phyloP scores from a whole-genome alignment of 495 filamentous ascomycete species.

The Xylaria nigripes region DNA sequence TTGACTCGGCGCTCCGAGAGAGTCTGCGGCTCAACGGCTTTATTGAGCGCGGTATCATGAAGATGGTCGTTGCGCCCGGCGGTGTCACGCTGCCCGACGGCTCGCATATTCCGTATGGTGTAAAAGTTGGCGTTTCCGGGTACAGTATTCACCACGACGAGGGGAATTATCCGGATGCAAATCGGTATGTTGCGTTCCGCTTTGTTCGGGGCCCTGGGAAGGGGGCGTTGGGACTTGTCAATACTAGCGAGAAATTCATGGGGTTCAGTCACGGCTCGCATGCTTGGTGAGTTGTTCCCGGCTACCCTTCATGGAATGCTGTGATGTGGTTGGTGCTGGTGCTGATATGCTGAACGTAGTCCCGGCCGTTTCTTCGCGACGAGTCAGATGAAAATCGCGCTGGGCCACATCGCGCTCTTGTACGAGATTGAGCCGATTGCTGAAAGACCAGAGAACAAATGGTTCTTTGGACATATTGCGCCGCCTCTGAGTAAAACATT shows the following conservation, averaged over 20 bases:
- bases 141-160: conserved; percentile 34
- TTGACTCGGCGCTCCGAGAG: conserved; percentile 35
- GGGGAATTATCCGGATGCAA: conserved; percentile 27
- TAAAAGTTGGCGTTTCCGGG: conserved; percentile 32
- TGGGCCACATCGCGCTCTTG: conserved; percentile 32
- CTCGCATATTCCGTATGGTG: conserved; percentile 26
- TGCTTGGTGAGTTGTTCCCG: conserved; percentile 27
- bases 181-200: conserved; percentile 32
- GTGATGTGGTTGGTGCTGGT: neutral
- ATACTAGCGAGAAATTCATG: conserved; percentile 28
- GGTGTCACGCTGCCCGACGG: conserved; percentile 33
- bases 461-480: conserved; percentile 25
- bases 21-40: conserved; percentile 36
- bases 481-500: conserved; percentile 28
- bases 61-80: conserved; percentile 31
- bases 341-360: conserved; percentile 13
- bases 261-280: conserved; percentile 33
- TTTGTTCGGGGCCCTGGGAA: conserved; percentile 17
- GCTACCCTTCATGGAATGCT: neutral
- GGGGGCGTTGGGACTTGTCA: conserved; percentile 20
- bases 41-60: conserved; percentile 31
- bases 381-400: conserved; percentile 34
- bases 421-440: conserved; percentile 34
- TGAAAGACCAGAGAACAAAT: conserved; percentile 22
- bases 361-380: conserved; percentile 36